phyloP scores from a whole-genome alignment of 352 stramenopile genomes.

The Halophytophthora polymorphica region DNA sequence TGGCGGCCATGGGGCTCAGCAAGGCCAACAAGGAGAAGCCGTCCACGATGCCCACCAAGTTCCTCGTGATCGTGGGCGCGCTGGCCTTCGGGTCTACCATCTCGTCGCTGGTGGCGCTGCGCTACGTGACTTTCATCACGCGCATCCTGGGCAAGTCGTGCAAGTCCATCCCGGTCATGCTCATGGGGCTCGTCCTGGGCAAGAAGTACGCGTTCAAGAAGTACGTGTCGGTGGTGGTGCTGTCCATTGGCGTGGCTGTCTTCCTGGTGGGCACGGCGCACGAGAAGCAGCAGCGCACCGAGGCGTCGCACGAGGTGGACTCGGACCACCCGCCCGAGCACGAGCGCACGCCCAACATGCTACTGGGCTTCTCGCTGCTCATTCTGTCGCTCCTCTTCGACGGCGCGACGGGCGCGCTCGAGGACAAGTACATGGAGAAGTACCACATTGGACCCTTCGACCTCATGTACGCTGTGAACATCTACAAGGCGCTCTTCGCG shows the following conservation, averaged over 20 bases:
- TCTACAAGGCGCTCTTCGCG: conserved; percentile 79
- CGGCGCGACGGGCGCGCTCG: conserved; percentile 69
- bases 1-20: conserved; percentile 59
- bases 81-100: conserved; percentile 80
- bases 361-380: conserved; percentile 63
- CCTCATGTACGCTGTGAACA: conserved; percentile 87
- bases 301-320: conserved; percentile 39
- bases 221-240: conserved; percentile 72
- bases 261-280: conserved; percentile 74
- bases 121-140: conserved; percentile 86
- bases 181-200: conserved; percentile 66
- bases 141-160: conserved; percentile 86
- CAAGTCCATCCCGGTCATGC: conserved; percentile 87
- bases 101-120: conserved; percentile 77
- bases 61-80: conserved; percentile 58
- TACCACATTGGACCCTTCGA: conserved; percentile 84
- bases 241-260: conserved; percentile 70
- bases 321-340: conserved; percentile 37
- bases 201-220: conserved; percentile 83
- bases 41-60: conserved; percentile 70
- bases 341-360: conserved; percentile 60
- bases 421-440: conserved; percentile 81
- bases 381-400: conserved; percentile 77
- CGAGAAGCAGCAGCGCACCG: conserved; percentile 56
- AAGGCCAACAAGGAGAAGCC: conserved; percentile 57